A percentile compares a stretch with the other conserved stretches of the same genome.
Conservation (phyloP, 345 rosid genomes). For the Iberis pinnata region DNA sequence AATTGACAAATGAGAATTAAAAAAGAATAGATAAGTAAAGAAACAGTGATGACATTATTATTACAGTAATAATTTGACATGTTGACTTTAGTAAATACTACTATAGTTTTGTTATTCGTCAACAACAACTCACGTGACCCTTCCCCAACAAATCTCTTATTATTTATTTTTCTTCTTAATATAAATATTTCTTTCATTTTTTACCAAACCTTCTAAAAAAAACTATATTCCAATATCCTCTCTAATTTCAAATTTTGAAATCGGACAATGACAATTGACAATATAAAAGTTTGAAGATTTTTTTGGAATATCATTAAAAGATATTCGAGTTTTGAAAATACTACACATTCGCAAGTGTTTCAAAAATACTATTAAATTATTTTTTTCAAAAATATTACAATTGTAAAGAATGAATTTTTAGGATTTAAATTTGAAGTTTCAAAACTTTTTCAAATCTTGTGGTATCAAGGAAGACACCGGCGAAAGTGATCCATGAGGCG, state of each 20-base stretch:
- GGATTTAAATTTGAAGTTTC: no score
- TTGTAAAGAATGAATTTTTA: no score
- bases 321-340: no score
- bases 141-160: not conserved
- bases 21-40: conserved; percentile 15
- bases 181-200: conserved; percentile 12
- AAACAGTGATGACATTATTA: conserved; percentile 30
- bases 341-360: no score
- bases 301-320: no score
- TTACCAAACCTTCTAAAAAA: conserved; percentile 22
- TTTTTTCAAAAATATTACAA: no score
- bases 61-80: conserved; percentile 30
- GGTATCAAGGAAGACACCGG: no score
- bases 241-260: conserved; percentile 31
- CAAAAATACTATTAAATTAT: no score
- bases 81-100: conserved; percentile 21
- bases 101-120: conserved; percentile 20
- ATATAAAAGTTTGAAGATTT: no score
- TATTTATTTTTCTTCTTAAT: not conserved
- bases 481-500: no score
- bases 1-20: conserved; percentile 12
- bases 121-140: conserved; percentile 33
- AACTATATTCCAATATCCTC: not conserved
- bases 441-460: no score
- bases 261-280: conserved; percentile 11